Conservation (phyloP, 2,329 filamentous ascomycete genomes). For the Pseudogymnoascus sp. region DNA sequence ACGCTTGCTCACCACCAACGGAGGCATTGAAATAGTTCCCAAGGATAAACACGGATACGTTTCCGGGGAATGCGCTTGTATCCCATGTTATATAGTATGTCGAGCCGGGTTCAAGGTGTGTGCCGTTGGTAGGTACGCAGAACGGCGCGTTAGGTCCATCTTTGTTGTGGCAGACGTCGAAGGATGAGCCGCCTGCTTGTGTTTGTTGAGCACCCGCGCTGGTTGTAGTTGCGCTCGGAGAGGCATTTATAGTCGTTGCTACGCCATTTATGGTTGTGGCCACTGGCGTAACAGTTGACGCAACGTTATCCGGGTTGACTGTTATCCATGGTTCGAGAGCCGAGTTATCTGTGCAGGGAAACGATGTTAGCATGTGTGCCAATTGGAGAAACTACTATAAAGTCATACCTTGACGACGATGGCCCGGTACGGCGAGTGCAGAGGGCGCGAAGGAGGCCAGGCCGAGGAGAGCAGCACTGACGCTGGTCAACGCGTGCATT, state of each 20-base stretch:
- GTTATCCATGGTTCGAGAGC: constrained; percentile 23
- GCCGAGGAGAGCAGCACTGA: neutral
- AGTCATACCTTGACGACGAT: neutral
- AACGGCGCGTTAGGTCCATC: constrained; percentile 24
- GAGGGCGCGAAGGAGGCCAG: neutral
- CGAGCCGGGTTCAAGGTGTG: constrained; percentile 22
- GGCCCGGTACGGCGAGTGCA: neutral
- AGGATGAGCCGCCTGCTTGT: constrained; percentile 22
- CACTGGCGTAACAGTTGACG: constrained; percentile 23
- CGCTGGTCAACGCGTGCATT: neutral
- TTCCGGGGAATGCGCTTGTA: constrained; percentile 20
- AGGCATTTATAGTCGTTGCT: constrained; percentile 18
- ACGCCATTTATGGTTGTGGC: constrained; percentile 20
- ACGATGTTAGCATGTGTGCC: neutral
- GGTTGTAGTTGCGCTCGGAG: constrained; percentile 12
- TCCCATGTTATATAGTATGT: constrained; percentile 30
- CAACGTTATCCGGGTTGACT: constrained; percentile 11
- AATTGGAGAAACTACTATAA: neutral
- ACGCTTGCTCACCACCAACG: constrained; percentile 22
- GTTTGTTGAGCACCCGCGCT: constrained; percentile 12
- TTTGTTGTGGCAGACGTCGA: constrained; percentile 24
- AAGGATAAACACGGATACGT: constrained; percentile 21
- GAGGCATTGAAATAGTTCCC: constrained; percentile 26
- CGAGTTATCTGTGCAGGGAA: constrained; percentile 2
- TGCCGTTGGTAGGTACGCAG: constrained; percentile 26